phyloP scores from a whole-genome alignment of 352 stramenopile species.

The Pythium phragmiticola region DNA sequence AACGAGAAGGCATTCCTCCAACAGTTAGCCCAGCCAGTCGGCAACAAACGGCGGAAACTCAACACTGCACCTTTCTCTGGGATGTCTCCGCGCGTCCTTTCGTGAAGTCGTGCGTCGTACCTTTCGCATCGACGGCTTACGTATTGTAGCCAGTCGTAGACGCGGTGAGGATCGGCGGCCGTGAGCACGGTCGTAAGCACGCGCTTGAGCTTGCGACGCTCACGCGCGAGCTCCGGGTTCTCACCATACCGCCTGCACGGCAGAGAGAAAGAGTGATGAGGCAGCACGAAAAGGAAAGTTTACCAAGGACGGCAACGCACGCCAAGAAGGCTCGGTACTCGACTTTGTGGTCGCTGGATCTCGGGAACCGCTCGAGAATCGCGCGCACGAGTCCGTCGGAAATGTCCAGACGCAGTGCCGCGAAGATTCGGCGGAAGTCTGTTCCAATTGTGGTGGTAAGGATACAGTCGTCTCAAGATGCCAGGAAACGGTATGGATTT shows the following conservation, averaged over 20 bases:
- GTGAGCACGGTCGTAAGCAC: slow-evolving; percentile 24
- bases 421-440: slow-evolving; percentile 47
- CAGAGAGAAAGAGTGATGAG: background rate
- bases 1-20: background rate
- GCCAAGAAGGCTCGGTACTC: slow-evolving; percentile 52
- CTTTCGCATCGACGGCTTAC: slow-evolving; percentile 38
- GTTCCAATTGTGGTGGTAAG: background rate
- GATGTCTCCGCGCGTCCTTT: slow-evolving; percentile 27
- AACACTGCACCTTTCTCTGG: slow-evolving; percentile 31
- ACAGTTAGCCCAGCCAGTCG: no score
- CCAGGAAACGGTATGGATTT: background rate
- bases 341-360: slow-evolving; percentile 32
- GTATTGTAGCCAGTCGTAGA: slow-evolving; percentile 31
- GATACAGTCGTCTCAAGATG: background rate
- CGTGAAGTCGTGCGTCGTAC: slow-evolving; percentile 40
- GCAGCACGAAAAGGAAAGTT: background rate
- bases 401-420: slow-evolving; percentile 34
- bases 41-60: no score
- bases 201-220: slow-evolving; percentile 41
- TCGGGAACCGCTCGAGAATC: slow-evolving; percentile 54
- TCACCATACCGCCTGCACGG: slow-evolving; percentile 43
- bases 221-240: slow-evolving; percentile 39
- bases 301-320: slow-evolving; percentile 23
- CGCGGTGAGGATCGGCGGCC: slow-evolving; percentile 3
- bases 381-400: slow-evolving; percentile 29